phyloP scores from a whole-genome alignment of 345 rosid genomes.

The Abelmoschus esculentus region DNA sequence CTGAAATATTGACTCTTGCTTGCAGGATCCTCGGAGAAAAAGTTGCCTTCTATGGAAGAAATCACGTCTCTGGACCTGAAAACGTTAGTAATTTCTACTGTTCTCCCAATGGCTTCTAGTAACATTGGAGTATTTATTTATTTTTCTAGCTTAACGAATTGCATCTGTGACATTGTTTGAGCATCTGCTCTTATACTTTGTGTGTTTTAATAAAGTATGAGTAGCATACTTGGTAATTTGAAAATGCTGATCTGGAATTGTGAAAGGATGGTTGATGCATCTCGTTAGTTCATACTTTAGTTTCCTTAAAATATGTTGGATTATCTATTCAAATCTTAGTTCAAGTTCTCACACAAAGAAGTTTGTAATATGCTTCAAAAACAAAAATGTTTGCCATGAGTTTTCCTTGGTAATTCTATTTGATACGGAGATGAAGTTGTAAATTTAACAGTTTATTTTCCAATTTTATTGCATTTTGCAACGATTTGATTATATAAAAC shows the following conservation, averaged over 20 bases:
- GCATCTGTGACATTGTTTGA: neutral
- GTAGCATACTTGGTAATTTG: neutral
- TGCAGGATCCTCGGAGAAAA: constrained; percentile 60
- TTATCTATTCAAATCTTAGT: neutral
- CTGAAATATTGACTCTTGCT: constrained; percentile 4
- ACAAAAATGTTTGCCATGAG: neutral
- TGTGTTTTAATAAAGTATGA: neutral
- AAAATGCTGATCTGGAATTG: neutral
- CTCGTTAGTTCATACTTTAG: neutral
- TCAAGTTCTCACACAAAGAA: neutral
- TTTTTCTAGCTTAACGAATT: neutral
- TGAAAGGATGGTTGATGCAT: constrained; percentile 1
- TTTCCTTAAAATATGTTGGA: neutral
- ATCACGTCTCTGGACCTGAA: constrained; percentile 56
- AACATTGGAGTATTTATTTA: no score
- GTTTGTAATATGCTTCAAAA: neutral
- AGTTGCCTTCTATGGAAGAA: constrained; percentile 51
- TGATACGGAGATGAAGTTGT: neutral
- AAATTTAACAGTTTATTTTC: neutral
- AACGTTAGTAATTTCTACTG: constrained; percentile 41
- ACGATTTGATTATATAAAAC: neutral
- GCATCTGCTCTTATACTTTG: neutral
- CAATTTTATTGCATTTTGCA: neutral
- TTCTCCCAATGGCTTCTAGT: neutral
- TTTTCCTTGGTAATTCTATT: constrained; percentile 1